These are phyloP conservation scores for Posidonia australis DNA, from an alignment of 106 monocot species.

Conservation along the genomic window DNA sequence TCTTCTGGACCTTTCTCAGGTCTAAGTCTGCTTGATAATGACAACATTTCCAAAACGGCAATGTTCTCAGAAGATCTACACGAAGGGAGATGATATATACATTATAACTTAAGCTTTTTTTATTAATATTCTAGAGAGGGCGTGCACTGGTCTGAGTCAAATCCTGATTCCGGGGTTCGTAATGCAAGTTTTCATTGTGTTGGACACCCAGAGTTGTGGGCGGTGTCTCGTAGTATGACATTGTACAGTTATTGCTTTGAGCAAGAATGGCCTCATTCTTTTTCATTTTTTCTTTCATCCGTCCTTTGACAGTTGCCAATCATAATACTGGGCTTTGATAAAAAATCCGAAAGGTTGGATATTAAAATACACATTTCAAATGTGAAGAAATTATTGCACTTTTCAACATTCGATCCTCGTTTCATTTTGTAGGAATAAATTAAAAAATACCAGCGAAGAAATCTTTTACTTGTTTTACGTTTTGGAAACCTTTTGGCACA, in stretches of 20 bases:
- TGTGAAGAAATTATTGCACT: too few relatives aligned
- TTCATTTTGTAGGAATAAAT: too few relatives aligned
- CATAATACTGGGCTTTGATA: too few relatives aligned
- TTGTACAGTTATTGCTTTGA: not conserved
- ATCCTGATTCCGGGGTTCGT: not conserved
- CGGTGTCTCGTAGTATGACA: not conserved
- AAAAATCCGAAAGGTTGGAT: too few relatives aligned
- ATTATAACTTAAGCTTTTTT: not conserved
- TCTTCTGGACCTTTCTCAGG: constrained; percentile 91
- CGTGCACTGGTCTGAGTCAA: not conserved
- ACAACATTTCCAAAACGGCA: constrained; percentile 58
- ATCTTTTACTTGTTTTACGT: too few relatives aligned
- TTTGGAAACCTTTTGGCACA: too few relatives aligned
- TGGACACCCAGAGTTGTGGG: not conserved
- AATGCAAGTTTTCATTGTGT: not conserved
- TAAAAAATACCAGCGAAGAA: too few relatives aligned
- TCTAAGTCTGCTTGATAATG: constrained; percentile 63
- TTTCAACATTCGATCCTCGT: too few relatives aligned
- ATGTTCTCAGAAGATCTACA: constrained; percentile 91
- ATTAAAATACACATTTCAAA: too few relatives aligned
- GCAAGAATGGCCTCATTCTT: constrained; percentile 5
- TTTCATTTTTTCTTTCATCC: not conserved
- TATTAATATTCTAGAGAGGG: not conserved
- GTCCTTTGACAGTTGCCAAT: too few relatives aligned
- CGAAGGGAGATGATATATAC: constrained; percentile 57